These are phyloP conservation scores for Paecilomyces sp. DNA, from an alignment of 2,329 filamentous ascomycete genomes.

Conservation along the genomic window DNA sequence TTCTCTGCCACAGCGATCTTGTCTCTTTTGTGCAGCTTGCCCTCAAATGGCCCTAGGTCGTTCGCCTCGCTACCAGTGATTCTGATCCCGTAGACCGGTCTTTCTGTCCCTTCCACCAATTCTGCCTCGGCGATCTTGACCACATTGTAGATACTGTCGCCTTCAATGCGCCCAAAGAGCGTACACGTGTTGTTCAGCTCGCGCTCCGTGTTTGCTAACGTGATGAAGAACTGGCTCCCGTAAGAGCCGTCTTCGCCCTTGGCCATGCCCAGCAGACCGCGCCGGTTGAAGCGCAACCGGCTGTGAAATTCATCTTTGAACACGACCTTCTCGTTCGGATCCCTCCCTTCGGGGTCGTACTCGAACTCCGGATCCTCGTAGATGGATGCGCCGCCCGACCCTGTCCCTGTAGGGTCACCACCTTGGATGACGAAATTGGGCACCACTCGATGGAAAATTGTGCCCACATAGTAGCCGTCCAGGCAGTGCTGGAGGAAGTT, in stretches of 20 bases:
- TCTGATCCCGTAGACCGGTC: slow-evolving; percentile 78
- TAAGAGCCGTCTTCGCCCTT: slow-evolving; percentile 69
- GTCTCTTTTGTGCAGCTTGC: slow-evolving; percentile 37
- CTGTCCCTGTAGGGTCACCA: slow-evolving; percentile 88
- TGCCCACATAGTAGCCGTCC: slow-evolving; percentile 91
- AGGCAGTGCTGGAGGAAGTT: slow-evolving; percentile 95
- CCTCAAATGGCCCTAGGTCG: slow-evolving; percentile 38
- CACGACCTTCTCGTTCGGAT: slow-evolving; percentile 47
- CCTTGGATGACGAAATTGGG: slow-evolving; percentile 91
- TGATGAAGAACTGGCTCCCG: slow-evolving; percentile 96
- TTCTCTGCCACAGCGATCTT: slow-evolving; percentile 21
- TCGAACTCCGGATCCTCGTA: slow-evolving; percentile 62
- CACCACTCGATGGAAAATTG: slow-evolving; percentile 87
- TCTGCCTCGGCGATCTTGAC: slow-evolving; percentile 89
- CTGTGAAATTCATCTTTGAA: slow-evolving; percentile 90
- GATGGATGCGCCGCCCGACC: slow-evolving; percentile 84
- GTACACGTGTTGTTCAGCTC: slow-evolving; percentile 89
- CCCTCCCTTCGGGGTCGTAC: slow-evolving; percentile 48
- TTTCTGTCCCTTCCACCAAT: slow-evolving; percentile 67
- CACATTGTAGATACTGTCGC: slow-evolving; percentile 93
- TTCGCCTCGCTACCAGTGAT: slow-evolving; percentile 48
- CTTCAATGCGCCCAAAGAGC: slow-evolving; percentile 83
- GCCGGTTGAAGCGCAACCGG: slow-evolving; percentile 82
- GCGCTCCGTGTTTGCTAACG: slow-evolving; percentile 68
- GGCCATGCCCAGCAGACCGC: slow-evolving; percentile 91